A percentile compares a stretch with the other conserved stretches of the same genome.
Conservation (phyloP, 2,329 filamentous ascomycete genomes). For the Pochonia chlamydosporia region DNA sequence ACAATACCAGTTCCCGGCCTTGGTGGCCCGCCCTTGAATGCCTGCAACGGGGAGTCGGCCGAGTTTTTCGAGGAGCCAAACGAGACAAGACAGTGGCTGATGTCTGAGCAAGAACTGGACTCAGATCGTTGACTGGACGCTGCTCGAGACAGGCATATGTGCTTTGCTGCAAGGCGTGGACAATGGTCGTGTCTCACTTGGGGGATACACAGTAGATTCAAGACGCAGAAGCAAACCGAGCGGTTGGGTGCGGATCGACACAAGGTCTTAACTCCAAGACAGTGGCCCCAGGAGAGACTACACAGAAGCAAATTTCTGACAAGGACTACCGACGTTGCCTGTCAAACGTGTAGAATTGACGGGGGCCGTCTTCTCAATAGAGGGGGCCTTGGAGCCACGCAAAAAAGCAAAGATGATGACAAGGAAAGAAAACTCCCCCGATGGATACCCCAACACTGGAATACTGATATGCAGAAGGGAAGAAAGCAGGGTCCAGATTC, state of each 20-base stretch:
- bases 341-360: too few relatives aligned
- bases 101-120: neutral
- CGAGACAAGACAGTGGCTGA: constrained; percentile 1
- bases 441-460: neutral
- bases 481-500: neutral
- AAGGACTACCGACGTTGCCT: neutral
- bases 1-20: neutral
- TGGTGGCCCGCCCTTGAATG: neutral
- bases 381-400: neutral
- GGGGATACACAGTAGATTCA: neutral
- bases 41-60: neutral
- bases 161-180: neutral
- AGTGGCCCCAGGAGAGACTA: neutral
- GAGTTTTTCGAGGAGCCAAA: neutral
- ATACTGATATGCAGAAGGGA: neutral
- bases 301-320: neutral
- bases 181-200: constrained; percentile 2
- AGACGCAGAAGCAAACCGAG: constrained; percentile 1
- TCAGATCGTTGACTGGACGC: neutral
- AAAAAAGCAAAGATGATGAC: neutral
- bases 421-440: neutral
- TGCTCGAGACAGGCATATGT: constrained; percentile 2
- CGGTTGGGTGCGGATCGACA: neutral
- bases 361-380: too few relatives aligned
- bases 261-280: neutral